Evolutionary conservation across 2,329 filamentous ascomycete species (phyloP), one percentile per base, ranked within the genome.

Genomic region (Fragosphaeria purpurea): DNA sequence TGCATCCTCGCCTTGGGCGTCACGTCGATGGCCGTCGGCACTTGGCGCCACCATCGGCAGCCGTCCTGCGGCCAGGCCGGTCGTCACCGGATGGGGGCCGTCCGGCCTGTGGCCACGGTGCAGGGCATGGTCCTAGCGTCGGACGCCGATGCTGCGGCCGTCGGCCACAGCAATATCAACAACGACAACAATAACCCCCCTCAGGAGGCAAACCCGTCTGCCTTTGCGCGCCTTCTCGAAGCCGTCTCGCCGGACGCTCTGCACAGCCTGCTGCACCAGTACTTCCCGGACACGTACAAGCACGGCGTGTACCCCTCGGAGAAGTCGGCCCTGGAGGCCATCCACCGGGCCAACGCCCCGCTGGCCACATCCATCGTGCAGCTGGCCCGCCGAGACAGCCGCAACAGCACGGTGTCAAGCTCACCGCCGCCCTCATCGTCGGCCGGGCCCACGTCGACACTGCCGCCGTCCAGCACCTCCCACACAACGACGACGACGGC

Each of bases 291-390:
- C 45, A 77, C 79, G 60, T 87, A 82, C 66, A 76, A 80, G 62
- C 77, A 86, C 61, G 84, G 83, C 52, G 74, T 86, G 50, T 86
- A 82, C 63, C 73, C 77, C 55, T 78, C 80, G 55, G 83, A 85
- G 60, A 74, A 73, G 57, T 70, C 74, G 9, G 82, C 82, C 32
- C 71, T 85, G 50, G 77, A 85, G 63, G 78, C 75, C 37, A 72
- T 85, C 33, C 76, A 81, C 65, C 69, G 71, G 42, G 74, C 76
- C 56, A 75, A 86, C 60, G 75, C 80, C 30, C 71, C 75, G 39
- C 70, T 86, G 39, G 82, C 82, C 13, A 78, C 74, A 8, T 76
- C 77, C 52, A 70, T 87, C 55, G 72, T 84, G 50, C 76, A 80
- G 51, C 67, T 88, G 51, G 84, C 79, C 39, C 81, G 79, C 65